Evolutionary conservation across 306 rosid genomes (phyloP), one percentile per base, ranked within the genome.

Genomic region (Astragalus glycyphyllos): DNA sequence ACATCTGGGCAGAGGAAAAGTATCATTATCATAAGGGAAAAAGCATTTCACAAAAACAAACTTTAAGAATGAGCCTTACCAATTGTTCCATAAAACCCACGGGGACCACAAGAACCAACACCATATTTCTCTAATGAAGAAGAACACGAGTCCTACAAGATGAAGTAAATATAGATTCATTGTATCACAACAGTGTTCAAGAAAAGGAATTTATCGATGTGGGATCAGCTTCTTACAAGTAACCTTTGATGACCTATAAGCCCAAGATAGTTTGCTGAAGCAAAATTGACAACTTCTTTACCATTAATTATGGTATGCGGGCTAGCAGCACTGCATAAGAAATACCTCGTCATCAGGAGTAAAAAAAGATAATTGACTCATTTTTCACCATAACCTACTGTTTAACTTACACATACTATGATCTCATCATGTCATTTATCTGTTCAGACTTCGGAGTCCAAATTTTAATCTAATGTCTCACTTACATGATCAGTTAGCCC

Each of bases 51-150:
- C 37, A 13, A n/a, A 47, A 72, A 69, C 41, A 48, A 67, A 48
- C 76, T 55, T 61, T 48, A 79, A 68, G 57, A 75, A 53, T 26
- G 77, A 69, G 44, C 17, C 87, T 75, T 85, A 91, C 99, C 97
- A 45, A 95, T 89, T 61, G 96, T 91, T 76, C 97, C 99, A 81
- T 95, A 95, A 82, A 95, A 95, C 65, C 96, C 96, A 69, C 99
- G 99, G 71, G 99, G 99, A 80, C 99, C 99, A 69, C 99, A 95
- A 38, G 99, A 95, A 59, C 99, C 99, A 79, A 95, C 99, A 45
- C 99, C 99, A 45, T 95, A 95, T 86, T 95, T 95, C 82, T 86
- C 96, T 83, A 95, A 79, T n/a, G 99, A 84, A 80, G 90, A 79
- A 55, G 92, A 80, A 75, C 97, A 91, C 23, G 99, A 91, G 57